Evolutionary conservation across 495 filamentous ascomycete genomes (phyloP), one percentile per base, ranked within the genome.

Genomic region (Patellaria atrata): DNA sequence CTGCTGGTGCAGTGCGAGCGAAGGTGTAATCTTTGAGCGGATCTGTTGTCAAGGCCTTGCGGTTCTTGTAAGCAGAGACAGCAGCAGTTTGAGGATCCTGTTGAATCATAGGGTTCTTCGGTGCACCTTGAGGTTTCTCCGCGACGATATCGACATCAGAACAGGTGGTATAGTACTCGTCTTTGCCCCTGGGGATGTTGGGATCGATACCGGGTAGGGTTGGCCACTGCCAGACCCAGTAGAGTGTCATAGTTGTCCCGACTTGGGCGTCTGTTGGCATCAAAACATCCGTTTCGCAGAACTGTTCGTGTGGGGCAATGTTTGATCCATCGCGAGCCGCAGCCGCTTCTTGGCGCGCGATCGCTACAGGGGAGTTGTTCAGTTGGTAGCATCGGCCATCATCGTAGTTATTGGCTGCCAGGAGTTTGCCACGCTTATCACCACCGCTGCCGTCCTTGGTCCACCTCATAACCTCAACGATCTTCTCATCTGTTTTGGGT

Each of bases 201-300:
- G 57, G 64, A 47, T 66, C 63, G 15, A 38, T 50, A 9, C 50
- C 52, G 10, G 67, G 55, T 9, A 54, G 54, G 0, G 70, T 76
- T 3, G 78, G 75, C 82, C 82, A 94, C 44, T 91, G 75, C 85
- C 85, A 93, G 3, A 92, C 73, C 85, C 85, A 94, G 58, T 93
- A 86, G 25, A 89, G 53, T 0, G 82, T 82, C 41, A 77, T 77
- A 2, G 62, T 51, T 19, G 64, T 67, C 13, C 76, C 71, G 10
- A 52, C 44, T 3, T 58, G 45, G 16, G 63, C 50, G 41, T 75
- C 65, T 2, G 50, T 40, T 3, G 85, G 85, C 23, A 94, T 55
- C 26, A 67, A 56, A 25, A 91, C 55, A 46, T 89, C 77, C 20
- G 73, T 70, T 56, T 94, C 84, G 53, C 85, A 94, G 14, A 22